These are phyloP conservation scores for Pseudogymnoascus sp. DNA, from an alignment of 2,329 filamentous ascomycete species.

Conservation along the genomic window DNA sequence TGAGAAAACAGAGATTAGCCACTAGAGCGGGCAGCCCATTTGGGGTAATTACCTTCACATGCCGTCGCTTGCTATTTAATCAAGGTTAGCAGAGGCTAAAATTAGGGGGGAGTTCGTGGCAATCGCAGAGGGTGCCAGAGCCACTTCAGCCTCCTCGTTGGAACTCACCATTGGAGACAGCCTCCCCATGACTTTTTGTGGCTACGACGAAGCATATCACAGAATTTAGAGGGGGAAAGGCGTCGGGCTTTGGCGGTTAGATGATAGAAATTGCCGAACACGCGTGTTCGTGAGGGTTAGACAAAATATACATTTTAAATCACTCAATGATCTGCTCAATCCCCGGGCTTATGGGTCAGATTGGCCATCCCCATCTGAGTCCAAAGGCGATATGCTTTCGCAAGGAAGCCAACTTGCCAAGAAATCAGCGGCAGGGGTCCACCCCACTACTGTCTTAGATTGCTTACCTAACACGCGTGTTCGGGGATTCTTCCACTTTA, in stretches of 20 bases:
- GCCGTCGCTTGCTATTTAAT: slow-evolving; percentile 25
- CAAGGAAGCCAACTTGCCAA: background rate
- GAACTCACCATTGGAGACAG: slow-evolving; percentile 25
- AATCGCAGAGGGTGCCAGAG: background rate
- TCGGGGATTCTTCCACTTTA: background rate
- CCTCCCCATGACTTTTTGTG: slow-evolving; percentile 31
- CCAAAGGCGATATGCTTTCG: background rate
- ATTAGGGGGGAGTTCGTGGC: no score
- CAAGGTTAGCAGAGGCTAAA: slow-evolving; percentile 3
- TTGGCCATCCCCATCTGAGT: background rate
- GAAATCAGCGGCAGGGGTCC: background rate
- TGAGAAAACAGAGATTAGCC: slow-evolving; percentile 6
- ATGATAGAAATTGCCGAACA: background rate
- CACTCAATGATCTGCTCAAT: background rate
- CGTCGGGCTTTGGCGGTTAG: background rate
- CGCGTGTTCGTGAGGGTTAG: background rate
- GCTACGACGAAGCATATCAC: slow-evolving; percentile 21
- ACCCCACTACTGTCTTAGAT: background rate
- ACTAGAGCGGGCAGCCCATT: background rate
- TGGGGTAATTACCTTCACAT: slow-evolving; percentile 26
- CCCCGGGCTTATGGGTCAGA: background rate
- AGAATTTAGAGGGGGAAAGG: background rate
- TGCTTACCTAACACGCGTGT: slow-evolving; percentile 6
- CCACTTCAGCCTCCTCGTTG: background rate
- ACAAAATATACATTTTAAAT: background rate